Evolutionary conservation across 495 filamentous ascomycete genomes (phyloP), one percentile per base, ranked within the genome.

Genomic region (Aspergillus sclerotioniger): DNA sequence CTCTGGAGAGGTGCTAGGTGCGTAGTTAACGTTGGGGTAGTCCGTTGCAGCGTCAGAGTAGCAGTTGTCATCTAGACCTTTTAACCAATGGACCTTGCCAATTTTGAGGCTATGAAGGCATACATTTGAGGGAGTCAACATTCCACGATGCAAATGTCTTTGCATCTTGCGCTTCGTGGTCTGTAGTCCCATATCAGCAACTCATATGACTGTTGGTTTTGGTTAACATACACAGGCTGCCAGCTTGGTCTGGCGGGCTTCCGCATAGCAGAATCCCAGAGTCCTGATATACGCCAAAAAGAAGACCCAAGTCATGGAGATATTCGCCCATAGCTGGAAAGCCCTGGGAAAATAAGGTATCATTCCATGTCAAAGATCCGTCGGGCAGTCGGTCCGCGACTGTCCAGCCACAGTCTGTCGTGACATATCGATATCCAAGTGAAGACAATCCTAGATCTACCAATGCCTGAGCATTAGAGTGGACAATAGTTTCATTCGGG

Each of bases 261-360:
- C 64, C 61, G 43, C 70, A 74, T 3, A 70, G 50, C 41, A 61
- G 39, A 44, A 74, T 66, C 25, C 82, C 83, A 3, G 74, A 77
- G 39, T 81, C 80, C 13, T 79, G 79, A 57, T 85, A 84, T 0
- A 84, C 72, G 0, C 83, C 83, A 61, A 85, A 86, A 35, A 78
- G 66, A 19, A 85, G 58, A 1, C 75, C 76, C 3, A 77, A 58
- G 7, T 61, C 62, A 62, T 84, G 82, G 29, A 84, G 62, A 53
- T 77, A 82, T 6, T 77, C 58, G 0, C 76, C 79, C 37, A 84
- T 51, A 3, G 74, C 79, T 8, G 75, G 69, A 33, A 80, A 79
- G 1, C 80, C 81, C 3, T 64, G 69, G 0, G 82, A 81, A 57
- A 84, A 85, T 6, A 75, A 59, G 0, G 68, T 74, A n/a, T 69